Evolutionary conservation across 768 basidiomycete genomes (phyloP), one percentile per base, ranked within the genome.

Genomic region (Phylloporus rhodoxanthus): DNA sequence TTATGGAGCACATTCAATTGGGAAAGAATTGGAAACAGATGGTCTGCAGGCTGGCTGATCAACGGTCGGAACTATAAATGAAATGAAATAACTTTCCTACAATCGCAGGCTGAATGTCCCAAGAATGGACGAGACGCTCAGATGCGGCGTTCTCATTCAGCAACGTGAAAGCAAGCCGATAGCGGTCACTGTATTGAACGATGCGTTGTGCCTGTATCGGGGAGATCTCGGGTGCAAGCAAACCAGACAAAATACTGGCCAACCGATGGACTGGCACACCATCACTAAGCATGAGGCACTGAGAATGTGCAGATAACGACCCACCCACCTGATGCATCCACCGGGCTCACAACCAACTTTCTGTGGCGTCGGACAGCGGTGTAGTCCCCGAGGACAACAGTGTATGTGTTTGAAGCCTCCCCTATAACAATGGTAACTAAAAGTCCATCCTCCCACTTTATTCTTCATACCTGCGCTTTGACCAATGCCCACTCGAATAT

Each of bases 101-200:
- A 10, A 96, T 70, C 8, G 82, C 82, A 17, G 66, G 55, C 42
- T 80, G 68, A 13, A 95, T 74, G 38, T 93, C 82, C 95, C 95
- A 97, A 6, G 76, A 71, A 26, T 73, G 52, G 15, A 83, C 75
- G 21, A 75, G 72, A 19, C 72, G 73, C 6, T 86, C 86, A 11
- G 76, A 75, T 2, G 85, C 71, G 4, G 87, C 80, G 63, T 98
- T 88, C 69, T 98, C 91, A 62, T 97, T 95, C 45, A 99, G 70
- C 7, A 99, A 72, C 13, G 87, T 89, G 70, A 98, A 96, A n/a
- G 91, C 82, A 13, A 98, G 77, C 37, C 91, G 85, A 66, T 90
- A 89, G 39, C 80, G 81, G 5, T 82, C 77, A 11, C 93, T 78
- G 65, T 90, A 97, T 66, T 88, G 89, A 33, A 81, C 78, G 17